Percentiles rank a stretch among this genome's conserved stretches.
These are phyloP conservation scores for Lentinula detonsa DNA, from an alignment of 768 basidiomycete genomes.

Conservation along the genomic window DNA sequence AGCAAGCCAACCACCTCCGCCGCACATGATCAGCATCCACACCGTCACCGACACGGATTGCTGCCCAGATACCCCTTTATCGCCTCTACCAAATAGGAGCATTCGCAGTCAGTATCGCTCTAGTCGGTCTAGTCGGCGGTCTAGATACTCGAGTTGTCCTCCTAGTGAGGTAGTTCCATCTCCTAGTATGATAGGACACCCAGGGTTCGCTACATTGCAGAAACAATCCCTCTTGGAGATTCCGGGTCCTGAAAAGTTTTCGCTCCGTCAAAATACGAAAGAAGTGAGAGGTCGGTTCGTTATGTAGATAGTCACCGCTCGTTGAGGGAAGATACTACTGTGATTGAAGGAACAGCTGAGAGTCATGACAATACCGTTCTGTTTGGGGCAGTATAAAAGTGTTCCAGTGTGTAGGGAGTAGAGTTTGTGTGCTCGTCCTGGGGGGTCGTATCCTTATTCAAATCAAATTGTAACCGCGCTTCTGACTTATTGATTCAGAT, in stretches of 20 bases:
- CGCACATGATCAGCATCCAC: background rate
- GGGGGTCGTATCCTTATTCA: no score
- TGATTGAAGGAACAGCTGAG: background rate
- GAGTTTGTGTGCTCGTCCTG: no score
- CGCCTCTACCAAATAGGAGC: background rate
- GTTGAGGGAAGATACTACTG: background rate
- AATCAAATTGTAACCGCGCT: no score
- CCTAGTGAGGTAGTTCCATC: background rate
- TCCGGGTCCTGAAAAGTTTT: background rate
- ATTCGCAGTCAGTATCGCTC: background rate
- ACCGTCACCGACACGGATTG: background rate
- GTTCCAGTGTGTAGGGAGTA: no score
- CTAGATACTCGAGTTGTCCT: background rate
- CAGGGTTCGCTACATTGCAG: background rate
- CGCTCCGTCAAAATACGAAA: background rate
- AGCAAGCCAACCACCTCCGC: background rate
- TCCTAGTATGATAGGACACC: background rate
- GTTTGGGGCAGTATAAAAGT: no score
- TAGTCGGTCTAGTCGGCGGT: background rate
- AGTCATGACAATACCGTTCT: background rate
- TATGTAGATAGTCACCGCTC: background rate
- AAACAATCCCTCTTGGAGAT: background rate
- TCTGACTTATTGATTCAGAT: no score
- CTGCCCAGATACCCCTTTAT: background rate
- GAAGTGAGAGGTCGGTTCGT: background rate